Base-by-base conservation (phyloP, 1,284 basidiomycete genomes). In the Bjerkandera adusta region DNA sequence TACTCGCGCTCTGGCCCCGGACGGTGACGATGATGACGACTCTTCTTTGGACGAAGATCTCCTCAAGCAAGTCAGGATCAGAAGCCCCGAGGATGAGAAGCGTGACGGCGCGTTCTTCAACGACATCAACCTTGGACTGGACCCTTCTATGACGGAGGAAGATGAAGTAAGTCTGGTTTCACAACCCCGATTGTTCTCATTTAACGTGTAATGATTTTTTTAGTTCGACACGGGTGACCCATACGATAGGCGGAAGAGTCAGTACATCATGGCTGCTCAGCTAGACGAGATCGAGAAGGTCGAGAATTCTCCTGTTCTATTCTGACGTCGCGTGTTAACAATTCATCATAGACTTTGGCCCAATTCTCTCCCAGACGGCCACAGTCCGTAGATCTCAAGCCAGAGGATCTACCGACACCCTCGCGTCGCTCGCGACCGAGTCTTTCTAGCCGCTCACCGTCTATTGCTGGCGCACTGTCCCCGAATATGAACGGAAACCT, bases 241-340 rank as follows among this genome's bases (percentile, higher is more conserved):
- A 27, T 71, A 87, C 57, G 85, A 87, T 63, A 75, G 77, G 44
- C 74, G 85, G 33, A 76, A 75, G 58, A 88, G 83, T 60, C 86
- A 89, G 57, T 76, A 79, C 50, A 65, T 83, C 37, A 77, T 89
- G 77, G 79, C 71, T 53, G 79, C 81, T 13, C 75, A 83, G 60
- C 66, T 89, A 25, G 87, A 89, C 59, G 82, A 84, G 63, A 83
- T 89, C 42, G 86, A 89, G 61, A 75, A 73, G 70, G 85, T 84
- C 53, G 29, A 15, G 29, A 13, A n/a, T 34, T 20, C 13, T 12
- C 5, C 10, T 18, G 12, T 16, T 21, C 6, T 3, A 27, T 15
- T 21, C 27, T 20, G 25, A 33, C 8, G 18, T 22, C 0, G 10
- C n/a, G 13, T 29, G 24, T 36, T 13, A 48, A 43, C 45, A 24